Conservation (phyloP, 192 early-diverging fungal species). For the Tieghemiomyces parasiticus region DNA sequence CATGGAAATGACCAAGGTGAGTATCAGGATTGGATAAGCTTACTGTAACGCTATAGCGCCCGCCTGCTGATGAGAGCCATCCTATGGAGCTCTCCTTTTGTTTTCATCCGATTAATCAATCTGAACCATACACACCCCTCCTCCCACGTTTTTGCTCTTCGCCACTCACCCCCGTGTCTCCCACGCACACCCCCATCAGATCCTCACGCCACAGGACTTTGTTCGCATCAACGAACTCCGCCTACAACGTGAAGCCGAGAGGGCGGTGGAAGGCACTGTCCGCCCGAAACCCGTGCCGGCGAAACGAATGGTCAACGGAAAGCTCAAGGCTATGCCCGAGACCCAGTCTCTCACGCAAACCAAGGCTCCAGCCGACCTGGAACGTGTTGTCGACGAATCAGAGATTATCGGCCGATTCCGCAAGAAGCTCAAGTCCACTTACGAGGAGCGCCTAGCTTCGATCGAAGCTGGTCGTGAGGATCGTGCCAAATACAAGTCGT, state of each 20-base stretch:
- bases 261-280: neutral
- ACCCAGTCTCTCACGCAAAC: neutral
- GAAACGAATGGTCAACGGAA: too few relatives aligned
- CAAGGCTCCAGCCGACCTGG: conserved; percentile 11
- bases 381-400: conserved; percentile 21
- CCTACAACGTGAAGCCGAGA: conserved; percentile 42
- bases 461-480: conserved; percentile 83
- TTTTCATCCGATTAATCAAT: conserved; percentile 20
- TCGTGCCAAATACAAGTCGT: conserved; percentile 78
- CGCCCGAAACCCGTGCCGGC: too few relatives aligned
- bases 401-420: conserved; percentile 33
- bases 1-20: conserved; percentile 13
- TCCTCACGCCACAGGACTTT: conserved; percentile 89
- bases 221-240: conserved; percentile 64
- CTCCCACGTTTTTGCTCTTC: neutral
- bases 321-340: too few relatives aligned
- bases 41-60: too few relatives aligned
- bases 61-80: too few relatives aligned
- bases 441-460: conserved; percentile 79
- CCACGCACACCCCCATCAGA: too few relatives aligned
- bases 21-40: too few relatives aligned
- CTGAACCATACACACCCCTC: neutral
- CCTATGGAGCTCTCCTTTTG: too few relatives aligned
- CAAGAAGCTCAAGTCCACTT: conserved; percentile 59
- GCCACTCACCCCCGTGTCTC: too few relatives aligned